Evolutionary conservation across 2,329 filamentous ascomycete species (phyloP).

Genomic region (Mycogone perniciosa): DNA sequence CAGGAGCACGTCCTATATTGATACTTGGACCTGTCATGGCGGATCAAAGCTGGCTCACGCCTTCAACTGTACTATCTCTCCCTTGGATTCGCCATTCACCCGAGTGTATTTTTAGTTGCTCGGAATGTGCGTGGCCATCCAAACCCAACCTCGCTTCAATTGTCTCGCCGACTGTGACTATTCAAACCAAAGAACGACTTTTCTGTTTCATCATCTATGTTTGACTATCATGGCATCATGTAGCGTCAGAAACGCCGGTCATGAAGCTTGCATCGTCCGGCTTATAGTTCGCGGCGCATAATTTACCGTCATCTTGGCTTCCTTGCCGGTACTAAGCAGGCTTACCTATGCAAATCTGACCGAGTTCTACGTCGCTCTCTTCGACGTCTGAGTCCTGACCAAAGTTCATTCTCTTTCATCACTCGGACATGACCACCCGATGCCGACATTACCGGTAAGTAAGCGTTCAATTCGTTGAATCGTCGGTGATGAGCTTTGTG

Average conservation of each 20-base stretch:
- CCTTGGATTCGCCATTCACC: background rate
- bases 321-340: background rate
- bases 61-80: background rate
- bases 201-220: conserved; percentile 7
- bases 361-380: background rate
- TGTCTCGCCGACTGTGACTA: background rate
- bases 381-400: background rate
- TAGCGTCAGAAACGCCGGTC: conserved; percentile 8
- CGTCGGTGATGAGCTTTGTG: conserved; percentile 64
- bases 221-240: conserved; percentile 10
- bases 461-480: conserved; percentile 1
- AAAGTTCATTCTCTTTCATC: background rate
- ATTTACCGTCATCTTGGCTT: background rate
- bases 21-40: background rate
- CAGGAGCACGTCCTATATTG: too few relatives aligned
- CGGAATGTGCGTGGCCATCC: background rate
- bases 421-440: background rate
- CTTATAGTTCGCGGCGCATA: conserved; percentile 1
- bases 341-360: background rate
- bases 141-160: conserved; percentile 1
- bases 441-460: background rate
- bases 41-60: conserved; percentile 5
- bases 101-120: background rate
- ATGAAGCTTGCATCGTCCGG: conserved; percentile 2
- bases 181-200: conserved; percentile 4